Conservation (phyloP, 805 yeast genomes). For the Spathaspora passalidarum region DNA sequence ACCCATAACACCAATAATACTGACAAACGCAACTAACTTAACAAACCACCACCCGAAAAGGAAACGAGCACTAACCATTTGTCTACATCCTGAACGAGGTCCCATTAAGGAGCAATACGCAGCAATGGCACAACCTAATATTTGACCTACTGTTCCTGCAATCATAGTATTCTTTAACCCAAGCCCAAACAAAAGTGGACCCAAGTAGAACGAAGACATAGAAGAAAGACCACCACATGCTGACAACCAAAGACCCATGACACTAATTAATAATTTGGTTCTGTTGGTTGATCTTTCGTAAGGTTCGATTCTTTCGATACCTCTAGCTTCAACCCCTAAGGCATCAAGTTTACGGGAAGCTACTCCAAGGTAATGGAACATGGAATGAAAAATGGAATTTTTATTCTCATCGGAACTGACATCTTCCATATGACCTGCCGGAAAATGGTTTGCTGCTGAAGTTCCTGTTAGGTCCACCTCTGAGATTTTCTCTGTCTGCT, state of each 20-base stretch:
- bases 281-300: constrained; percentile 52
- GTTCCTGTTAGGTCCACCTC: background rate
- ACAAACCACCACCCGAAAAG: constrained; percentile 87
- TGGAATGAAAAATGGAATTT: background rate
- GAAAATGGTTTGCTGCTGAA: background rate
- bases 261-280: constrained; percentile 34
- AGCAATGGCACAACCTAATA: constrained; percentile 72
- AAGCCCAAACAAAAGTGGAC: constrained; percentile 67
- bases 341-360: constrained; percentile 39
- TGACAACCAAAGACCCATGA: constrained; percentile 76
- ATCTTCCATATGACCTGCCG: background rate
- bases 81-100: constrained; percentile 85
- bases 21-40: constrained; percentile 66
- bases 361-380: constrained; percentile 10
- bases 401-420: background rate
- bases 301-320: constrained; percentile 73
- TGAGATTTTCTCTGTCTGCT: background rate
- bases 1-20: constrained; percentile 78
- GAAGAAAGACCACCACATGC: constrained; percentile 89
- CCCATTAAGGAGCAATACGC: constrained; percentile 87
- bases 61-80: constrained; percentile 79
- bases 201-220: constrained; percentile 78
- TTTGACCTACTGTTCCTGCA: constrained; percentile 60
- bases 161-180: constrained; percentile 64
- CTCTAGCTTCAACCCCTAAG: constrained; percentile 68